These are phyloP conservation scores for Lolium multiflorum DNA, from an alignment of 176 grass and related monocot species.

Conservation along the genomic window DNA sequence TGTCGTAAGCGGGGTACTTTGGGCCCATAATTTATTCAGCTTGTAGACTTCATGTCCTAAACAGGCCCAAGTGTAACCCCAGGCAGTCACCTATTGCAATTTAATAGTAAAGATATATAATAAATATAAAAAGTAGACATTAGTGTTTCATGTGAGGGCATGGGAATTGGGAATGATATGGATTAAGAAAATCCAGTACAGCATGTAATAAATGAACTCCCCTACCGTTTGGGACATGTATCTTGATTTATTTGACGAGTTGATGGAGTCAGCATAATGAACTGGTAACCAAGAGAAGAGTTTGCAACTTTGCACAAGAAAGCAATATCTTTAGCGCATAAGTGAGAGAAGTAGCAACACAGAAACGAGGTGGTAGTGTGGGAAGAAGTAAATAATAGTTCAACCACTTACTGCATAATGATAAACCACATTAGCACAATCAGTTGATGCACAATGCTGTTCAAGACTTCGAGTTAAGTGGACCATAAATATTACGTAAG, in stretches of 20 bases:
- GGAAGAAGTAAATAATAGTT: slow-evolving; percentile 2
- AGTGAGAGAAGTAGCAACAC: background rate
- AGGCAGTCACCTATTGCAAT: too few relatives aligned
- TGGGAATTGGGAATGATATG: background rate
- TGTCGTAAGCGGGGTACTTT: too few relatives aligned
- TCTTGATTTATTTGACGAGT: background rate
- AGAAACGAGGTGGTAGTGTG: slow-evolving; percentile 8
- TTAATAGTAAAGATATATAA: too few relatives aligned
- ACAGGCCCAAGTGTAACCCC: too few relatives aligned
- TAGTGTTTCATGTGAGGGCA: background rate
- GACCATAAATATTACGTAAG: too few relatives aligned
- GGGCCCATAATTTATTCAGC: too few relatives aligned
- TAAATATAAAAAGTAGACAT: background rate
- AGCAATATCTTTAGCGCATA: too few relatives aligned
- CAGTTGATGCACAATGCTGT: background rate
- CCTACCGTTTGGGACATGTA: background rate
- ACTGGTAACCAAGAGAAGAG: slow-evolving; percentile 9
- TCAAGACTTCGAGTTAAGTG: too few relatives aligned
- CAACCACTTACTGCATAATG: background rate
- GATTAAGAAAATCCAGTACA: background rate
- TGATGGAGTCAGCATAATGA: background rate
- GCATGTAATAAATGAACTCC: slow-evolving; percentile 9
- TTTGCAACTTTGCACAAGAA: too few relatives aligned
- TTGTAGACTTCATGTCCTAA: too few relatives aligned
- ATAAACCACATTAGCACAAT: background rate